Evolutionary conservation across 2,329 filamentous ascomycete genomes (phyloP), one percentile per base, ranked within the genome.

Genomic region (Colletotrichum cuscutae): DNA sequence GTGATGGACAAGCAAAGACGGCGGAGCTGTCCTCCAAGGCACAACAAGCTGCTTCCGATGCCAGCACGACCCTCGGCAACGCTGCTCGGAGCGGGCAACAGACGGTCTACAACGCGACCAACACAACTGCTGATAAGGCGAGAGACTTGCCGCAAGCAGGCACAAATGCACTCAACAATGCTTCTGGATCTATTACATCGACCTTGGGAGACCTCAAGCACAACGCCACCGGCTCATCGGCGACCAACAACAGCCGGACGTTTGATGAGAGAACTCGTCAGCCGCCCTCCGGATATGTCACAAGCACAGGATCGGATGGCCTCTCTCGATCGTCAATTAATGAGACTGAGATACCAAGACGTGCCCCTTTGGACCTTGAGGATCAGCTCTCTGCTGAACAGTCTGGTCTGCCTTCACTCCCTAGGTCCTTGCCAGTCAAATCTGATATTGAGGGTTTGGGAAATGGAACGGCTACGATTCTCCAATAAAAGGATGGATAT

Each of bases 1-100:
- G 64, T 9, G n/a, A 64, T 12, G 53, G 69, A 13, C 65, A 72
- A 30, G 65, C 5, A 7, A 72, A 68, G 42, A 22, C 59, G 1
- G 28, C 70, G 7, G 37, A 72, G 5, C 26, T 67, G 6, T 60
- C 59, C 4, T 58, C 37, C 7, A 62, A 60, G 32, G 54, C 30
- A 5, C 46, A 56, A 11, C 49, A 56, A 19, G 30, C 32, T 6
- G 49, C 30, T 9, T 8, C 35, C 1, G 62, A 56, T 8, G 62
- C 49, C 1, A 52, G 62, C 3, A 26, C 28, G 9, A 26, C 35
- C 0, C 19, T 54, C 2, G 46, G 62, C 3, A 42, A 68, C 58
- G 42, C 65, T 6, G 7, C 58, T 1, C 15, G 62, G 46, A 42
- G 4, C 1, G 57, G 65, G 1, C 26, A n/a, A 30, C 42, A 62